phyloP scores from a whole-genome alignment of 2,329 filamentous ascomycete genomes.

The Dactylellina cionopaga region DNA sequence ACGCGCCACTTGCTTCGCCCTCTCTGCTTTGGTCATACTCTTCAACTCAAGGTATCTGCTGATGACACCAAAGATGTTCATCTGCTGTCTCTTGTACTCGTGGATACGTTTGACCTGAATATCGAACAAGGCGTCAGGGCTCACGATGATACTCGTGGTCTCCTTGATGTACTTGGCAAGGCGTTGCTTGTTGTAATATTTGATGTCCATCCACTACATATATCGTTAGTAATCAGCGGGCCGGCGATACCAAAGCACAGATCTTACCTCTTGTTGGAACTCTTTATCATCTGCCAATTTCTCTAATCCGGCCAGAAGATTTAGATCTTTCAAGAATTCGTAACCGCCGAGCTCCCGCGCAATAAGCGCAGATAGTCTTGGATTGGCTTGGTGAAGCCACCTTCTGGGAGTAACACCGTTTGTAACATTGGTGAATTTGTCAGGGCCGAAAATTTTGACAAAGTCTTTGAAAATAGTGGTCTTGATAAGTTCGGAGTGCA shows the following conservation, averaged over 20 bases:
- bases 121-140: slow-evolving; percentile 89
- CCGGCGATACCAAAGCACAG: not conserved
- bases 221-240: slow-evolving; percentile 27
- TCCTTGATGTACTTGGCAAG: slow-evolving; percentile 91
- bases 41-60: slow-evolving; percentile 92
- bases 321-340: slow-evolving; percentile 90
- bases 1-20: slow-evolving; percentile 84
- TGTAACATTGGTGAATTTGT: slow-evolving; percentile 99
- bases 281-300: slow-evolving; percentile 82
- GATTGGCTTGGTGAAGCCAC: slow-evolving; percentile 98
- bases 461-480: slow-evolving; percentile 99
- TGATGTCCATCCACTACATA: slow-evolving; percentile 84
- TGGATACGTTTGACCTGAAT: slow-evolving; percentile 99
- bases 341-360: slow-evolving; percentile 85
- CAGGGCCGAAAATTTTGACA: slow-evolving; percentile 89
- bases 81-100: slow-evolving; percentile 98
- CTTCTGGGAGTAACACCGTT: slow-evolving; percentile 96
- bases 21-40: slow-evolving; percentile 80
- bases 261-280: slow-evolving; percentile 78
- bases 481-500: slow-evolving; percentile 97
- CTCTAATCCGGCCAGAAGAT: slow-evolving; percentile 85
- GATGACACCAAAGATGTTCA: slow-evolving; percentile 98
- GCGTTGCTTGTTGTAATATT: slow-evolving; percentile 92
- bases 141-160: slow-evolving; percentile 80
- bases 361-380: slow-evolving; percentile 88